A percentile compares a stretch with the other conserved stretches of the same genome.
phyloP scores from a whole-genome alignment of 1,284 basidiomycete genomes.

The Cryptococcus amylolentus region DNA sequence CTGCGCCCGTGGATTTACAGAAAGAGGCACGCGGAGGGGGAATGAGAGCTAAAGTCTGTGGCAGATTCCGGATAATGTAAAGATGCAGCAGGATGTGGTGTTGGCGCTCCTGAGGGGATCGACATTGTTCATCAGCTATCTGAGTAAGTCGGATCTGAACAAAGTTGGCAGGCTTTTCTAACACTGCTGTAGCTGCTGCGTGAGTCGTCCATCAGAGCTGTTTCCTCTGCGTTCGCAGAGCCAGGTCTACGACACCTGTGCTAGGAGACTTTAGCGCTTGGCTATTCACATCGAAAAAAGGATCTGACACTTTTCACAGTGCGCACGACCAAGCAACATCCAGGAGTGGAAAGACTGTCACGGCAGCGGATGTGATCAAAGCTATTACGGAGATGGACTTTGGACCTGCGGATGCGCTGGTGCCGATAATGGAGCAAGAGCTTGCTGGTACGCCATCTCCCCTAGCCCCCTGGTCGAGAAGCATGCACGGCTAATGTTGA shows the following conservation, averaged over 20 bases:
- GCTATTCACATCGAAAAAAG: background rate
- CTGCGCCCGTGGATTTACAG: background rate
- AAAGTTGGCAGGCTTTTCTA: background rate
- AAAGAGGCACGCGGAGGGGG: background rate
- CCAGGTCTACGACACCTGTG: background rate
- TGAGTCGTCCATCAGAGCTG: conserved; percentile 44
- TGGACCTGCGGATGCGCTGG: conserved; percentile 59
- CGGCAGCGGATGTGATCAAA: conserved; percentile 80
- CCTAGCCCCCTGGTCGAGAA: background rate
- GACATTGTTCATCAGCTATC: conserved; percentile 85
- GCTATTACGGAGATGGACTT: conserved; percentile 78
- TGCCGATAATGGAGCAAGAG: conserved; percentile 65
- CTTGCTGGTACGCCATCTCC: conserved; percentile 58
- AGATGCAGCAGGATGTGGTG: conserved; percentile 81
- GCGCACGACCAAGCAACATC: conserved; percentile 80
- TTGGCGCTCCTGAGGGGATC: conserved; percentile 76
- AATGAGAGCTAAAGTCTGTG: background rate
- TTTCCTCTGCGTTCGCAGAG: conserved; percentile 12
- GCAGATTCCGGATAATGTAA: conserved; percentile 76
- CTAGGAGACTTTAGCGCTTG: background rate
- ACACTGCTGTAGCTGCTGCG: conserved; percentile 60
- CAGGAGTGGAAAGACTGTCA: conserved; percentile 82
- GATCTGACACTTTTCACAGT: conserved; percentile 48
- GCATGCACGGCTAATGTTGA: background rate
- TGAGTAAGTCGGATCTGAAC: conserved; percentile 57